These are phyloP conservation scores for Poteriospumella lacustris DNA, from an alignment of 108 stramenopile genomes.

Conservation along the genomic window DNA sequence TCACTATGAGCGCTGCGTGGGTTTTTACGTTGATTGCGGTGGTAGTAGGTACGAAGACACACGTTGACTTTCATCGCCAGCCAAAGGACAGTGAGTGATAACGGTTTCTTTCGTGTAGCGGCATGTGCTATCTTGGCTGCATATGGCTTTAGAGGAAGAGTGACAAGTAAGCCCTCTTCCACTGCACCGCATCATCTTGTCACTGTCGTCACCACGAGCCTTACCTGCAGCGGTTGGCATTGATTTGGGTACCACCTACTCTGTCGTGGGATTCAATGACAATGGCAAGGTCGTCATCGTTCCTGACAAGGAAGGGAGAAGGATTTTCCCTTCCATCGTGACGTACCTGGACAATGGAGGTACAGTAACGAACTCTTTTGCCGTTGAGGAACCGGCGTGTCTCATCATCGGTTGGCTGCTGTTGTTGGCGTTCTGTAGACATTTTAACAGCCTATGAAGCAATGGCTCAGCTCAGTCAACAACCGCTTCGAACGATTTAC, in stretches of 20 bases:
- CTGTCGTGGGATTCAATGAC: conserved; percentile 46
- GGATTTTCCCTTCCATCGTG: conserved; percentile 45
- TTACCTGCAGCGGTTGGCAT: conserved; percentile 31
- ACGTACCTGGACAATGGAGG: conserved; percentile 35
- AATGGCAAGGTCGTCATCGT: conserved; percentile 39
- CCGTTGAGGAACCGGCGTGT: too few species aligned
- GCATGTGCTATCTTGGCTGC: conserved; percentile 50
- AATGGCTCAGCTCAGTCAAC: conserved; percentile 18
- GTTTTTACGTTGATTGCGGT: too few species aligned
- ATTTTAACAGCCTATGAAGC: conserved; percentile 31
- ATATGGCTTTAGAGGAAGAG: conserved; percentile 44
- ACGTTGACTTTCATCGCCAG: too few species aligned
- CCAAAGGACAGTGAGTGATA: too few species aligned
- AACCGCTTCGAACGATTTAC: conserved; percentile 42
- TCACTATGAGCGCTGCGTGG: too few species aligned
- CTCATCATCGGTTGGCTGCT: not conserved
- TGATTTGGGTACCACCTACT: conserved; percentile 59
- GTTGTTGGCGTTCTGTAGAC: not conserved
- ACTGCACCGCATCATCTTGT: not conserved
- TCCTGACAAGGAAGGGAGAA: conserved; percentile 28
- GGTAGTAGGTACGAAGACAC: too few species aligned
- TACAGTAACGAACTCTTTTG: too few species aligned
- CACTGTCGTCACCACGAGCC: not conserved
- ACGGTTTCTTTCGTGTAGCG: not conserved
- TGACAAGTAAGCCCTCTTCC: conserved; percentile 28